phyloP scores from a whole-genome alignment of 106 monocot species.

The Agapanthus africanus region DNA sequence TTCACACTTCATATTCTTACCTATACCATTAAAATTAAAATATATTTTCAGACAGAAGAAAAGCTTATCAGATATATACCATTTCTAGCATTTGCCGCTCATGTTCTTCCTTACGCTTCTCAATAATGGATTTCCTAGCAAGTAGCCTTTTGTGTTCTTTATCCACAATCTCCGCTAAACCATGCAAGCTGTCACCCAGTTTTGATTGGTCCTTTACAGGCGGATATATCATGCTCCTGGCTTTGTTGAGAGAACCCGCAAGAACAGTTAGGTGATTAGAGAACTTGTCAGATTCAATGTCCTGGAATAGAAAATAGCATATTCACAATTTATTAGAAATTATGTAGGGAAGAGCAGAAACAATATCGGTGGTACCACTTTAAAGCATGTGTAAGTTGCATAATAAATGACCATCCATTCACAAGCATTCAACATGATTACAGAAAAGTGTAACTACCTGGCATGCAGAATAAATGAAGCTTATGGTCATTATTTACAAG shows the following conservation, averaged over 20 bases:
- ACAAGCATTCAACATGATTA: too few relatives aligned
- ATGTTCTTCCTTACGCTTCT: conserved; percentile 99
- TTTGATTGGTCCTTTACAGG: conserved; percentile 37
- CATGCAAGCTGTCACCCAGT: conserved; percentile 34
- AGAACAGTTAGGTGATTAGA: conserved; percentile 53
- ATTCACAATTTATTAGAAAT: conserved; percentile 2
- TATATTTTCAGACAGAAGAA: too few relatives aligned
- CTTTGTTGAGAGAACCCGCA: conserved; percentile 71
- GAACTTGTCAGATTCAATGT: conserved; percentile 79
- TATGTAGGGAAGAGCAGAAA: too few relatives aligned
- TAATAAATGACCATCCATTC: too few relatives aligned
- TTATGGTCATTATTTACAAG: too few relatives aligned
- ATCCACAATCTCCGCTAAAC: conserved; percentile 61
- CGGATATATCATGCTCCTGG: conserved; percentile 62
- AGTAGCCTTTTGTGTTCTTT: conserved; percentile 94
- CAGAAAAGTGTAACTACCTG: too few relatives aligned
- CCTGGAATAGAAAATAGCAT: conserved; percentile 36
- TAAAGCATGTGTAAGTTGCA: too few relatives aligned
- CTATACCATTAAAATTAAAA: too few relatives aligned
- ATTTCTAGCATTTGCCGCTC: conserved; percentile 91
- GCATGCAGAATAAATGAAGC: too few relatives aligned
- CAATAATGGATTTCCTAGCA: conserved; percentile 91
- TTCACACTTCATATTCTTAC: too few relatives aligned
- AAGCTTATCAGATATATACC: too few relatives aligned
- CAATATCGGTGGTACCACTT: not conserved